phyloP scores from a whole-genome alignment of 345 rosid genomes.

The Euphorbia lathyris region DNA sequence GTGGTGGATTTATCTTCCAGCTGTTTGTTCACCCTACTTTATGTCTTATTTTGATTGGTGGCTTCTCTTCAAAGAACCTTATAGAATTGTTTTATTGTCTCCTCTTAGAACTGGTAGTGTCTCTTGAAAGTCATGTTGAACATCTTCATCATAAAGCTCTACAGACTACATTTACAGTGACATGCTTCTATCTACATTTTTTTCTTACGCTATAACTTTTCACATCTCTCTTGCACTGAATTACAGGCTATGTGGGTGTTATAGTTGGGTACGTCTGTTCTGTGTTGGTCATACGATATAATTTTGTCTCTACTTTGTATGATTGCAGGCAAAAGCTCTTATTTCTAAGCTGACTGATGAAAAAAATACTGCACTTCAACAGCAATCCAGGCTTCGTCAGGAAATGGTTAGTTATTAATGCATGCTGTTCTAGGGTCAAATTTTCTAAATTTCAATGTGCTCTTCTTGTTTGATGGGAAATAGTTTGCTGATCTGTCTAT shows the following conservation, averaged over 20 bases:
- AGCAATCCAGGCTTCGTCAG: constrained; percentile 52
- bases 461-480: background rate
- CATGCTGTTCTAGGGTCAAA: background rate
- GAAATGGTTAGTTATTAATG: constrained; percentile 53
- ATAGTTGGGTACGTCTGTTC: background rate
- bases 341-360: constrained; percentile 61
- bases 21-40: no score
- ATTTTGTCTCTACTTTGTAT: constrained; percentile 12
- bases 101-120: background rate
- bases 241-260: background rate
- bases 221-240: background rate
- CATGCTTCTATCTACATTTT: background rate
- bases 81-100: no score
- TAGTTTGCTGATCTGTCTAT: background rate
- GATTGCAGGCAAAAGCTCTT: constrained; percentile 50
- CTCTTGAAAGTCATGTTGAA: background rate
- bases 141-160: background rate
- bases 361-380: constrained; percentile 54
- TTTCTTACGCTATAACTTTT: background rate
- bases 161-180: background rate
- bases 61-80: no score
- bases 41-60: no score
- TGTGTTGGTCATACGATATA: background rate
- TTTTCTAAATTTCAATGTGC: constrained; percentile 4
- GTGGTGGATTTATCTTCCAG: no score